phyloP scores from a whole-genome alignment of 495 filamentous ascomycete species.

The Penicillium pulvis region DNA sequence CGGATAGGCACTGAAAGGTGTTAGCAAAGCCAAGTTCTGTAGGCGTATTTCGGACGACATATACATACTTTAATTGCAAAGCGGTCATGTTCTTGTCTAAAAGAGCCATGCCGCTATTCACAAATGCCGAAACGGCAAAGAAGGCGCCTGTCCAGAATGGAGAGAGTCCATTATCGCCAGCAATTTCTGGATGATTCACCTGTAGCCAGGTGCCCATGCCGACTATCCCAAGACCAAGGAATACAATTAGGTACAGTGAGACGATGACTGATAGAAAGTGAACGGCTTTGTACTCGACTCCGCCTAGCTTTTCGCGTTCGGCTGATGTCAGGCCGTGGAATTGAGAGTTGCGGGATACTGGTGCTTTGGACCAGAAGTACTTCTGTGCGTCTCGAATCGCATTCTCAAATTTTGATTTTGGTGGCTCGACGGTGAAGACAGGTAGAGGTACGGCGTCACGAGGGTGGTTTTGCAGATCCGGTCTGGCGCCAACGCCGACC shows the following conservation, averaged over 20 bases:
- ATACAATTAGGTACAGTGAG: conserved; percentile 70
- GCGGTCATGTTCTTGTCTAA: conserved; percentile 77
- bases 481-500: conserved; percentile 56
- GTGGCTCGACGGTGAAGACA: conserved; percentile 13
- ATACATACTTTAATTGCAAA: conserved; percentile 39
- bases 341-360: conserved; percentile 69
- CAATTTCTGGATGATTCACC: conserved; percentile 55
- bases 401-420: conserved; percentile 25
- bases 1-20: conserved; percentile 53
- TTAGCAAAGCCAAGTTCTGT: conserved; percentile 12
- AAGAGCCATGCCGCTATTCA: conserved; percentile 84
- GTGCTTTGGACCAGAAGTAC: conserved; percentile 45
- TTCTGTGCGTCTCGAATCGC: conserved; percentile 37
- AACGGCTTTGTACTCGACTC: conserved; percentile 78
- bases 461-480: conserved; percentile 44
- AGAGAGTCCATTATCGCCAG: conserved; percentile 68
- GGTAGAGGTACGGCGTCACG: conserved; percentile 28
- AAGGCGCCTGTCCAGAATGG: conserved; percentile 57
- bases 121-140: conserved; percentile 70
- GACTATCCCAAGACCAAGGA: conserved; percentile 70
- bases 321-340: conserved; percentile 67
- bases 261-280: conserved; percentile 71
- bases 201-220: conserved; percentile 74
- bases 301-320: conserved; percentile 74
- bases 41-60: background rate